These are phyloP conservation scores for Holtermanniella nyarrowii DNA, from an alignment of 768 basidiomycete genomes.

Conservation along the genomic window DNA sequence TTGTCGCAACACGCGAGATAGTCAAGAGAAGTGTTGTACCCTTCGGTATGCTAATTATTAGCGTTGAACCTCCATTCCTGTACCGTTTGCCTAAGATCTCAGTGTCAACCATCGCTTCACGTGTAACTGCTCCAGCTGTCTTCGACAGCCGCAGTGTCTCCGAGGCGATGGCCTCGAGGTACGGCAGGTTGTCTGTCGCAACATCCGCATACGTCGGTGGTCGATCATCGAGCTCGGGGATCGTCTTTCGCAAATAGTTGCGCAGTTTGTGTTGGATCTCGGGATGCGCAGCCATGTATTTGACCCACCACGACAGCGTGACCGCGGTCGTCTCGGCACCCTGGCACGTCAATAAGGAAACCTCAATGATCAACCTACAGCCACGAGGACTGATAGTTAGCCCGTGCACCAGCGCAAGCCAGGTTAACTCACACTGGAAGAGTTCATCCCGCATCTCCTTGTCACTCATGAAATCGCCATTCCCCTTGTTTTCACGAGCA, in stretches of 20 bases:
- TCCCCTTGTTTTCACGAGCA: conserved; percentile 15
- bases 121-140: conserved; percentile 19
- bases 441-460: conserved; percentile 29
- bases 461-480: conserved; percentile 23
- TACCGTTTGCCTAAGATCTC: conserved; percentile 22
- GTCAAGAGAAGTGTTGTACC: conserved; percentile 20
- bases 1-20: not conserved
- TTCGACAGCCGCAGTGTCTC: conserved; percentile 27
- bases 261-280: conserved; percentile 23
- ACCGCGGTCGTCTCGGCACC: conserved; percentile 25
- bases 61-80: not conserved
- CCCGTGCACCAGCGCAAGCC: not conserved
- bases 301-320: conserved; percentile 27
- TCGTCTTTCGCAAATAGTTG: conserved; percentile 6
- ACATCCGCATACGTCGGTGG: conserved; percentile 24
- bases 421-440: conserved; percentile 16
- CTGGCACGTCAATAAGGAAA: too few relatives aligned
- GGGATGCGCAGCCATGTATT: conserved; percentile 30
- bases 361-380: too few relatives aligned
- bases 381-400: not conserved
- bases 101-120: conserved; percentile 24
- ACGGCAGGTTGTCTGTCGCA: conserved; percentile 15
- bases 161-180: conserved; percentile 32
- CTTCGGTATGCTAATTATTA: conserved; percentile 18
- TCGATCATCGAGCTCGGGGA: conserved; percentile 16